These are phyloP conservation scores for Conticribra guillardii DNA, from an alignment of 108 stramenopile genomes.

Conservation along the genomic window DNA sequence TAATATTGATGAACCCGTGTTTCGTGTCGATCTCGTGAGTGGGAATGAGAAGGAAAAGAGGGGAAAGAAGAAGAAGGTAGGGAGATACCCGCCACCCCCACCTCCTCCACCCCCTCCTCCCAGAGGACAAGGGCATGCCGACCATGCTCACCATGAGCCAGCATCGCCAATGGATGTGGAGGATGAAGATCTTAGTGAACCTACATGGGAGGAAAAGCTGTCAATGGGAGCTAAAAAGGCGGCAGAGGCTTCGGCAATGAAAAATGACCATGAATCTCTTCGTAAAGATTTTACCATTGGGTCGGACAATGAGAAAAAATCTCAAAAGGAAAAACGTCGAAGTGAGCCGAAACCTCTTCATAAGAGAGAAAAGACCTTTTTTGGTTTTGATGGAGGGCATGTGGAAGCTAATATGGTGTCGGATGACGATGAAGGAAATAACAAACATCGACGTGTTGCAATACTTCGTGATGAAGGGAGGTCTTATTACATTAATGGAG, in stretches of 20 bases:
- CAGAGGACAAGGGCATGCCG: slow-evolving; percentile 9
- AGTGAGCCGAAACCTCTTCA: too few relatives aligned
- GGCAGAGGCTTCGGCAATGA: slow-evolving; percentile 37
- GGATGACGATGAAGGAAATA: slow-evolving; percentile 19
- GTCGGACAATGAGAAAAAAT: too few relatives aligned
- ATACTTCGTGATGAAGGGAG: slow-evolving; percentile 65
- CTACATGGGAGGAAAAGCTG: slow-evolving; percentile 38
- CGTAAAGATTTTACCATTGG: slow-evolving; percentile 44
- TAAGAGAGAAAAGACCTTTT: slow-evolving; percentile 19
- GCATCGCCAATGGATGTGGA: slow-evolving; percentile 43
- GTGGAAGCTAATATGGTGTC: neutral
- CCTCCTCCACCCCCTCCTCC: slow-evolving; percentile 40
- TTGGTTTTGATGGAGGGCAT: slow-evolving; percentile 6
- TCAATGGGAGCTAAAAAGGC: slow-evolving; percentile 16
- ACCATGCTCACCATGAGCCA: slow-evolving; percentile 16
- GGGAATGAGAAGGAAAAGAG: slow-evolving; percentile 7
- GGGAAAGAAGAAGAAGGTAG: slow-evolving; percentile 12
- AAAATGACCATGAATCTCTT: slow-evolving; percentile 47
- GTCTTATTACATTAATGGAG: slow-evolving; percentile 53
- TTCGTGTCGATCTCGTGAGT: slow-evolving; percentile 27
- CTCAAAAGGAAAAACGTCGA: too few relatives aligned
- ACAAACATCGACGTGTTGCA: slow-evolving; percentile 36
- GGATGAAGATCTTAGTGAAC: slow-evolving; percentile 3
- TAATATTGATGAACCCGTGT: slow-evolving; percentile 1
- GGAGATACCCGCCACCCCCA: slow-evolving; percentile 38